A percentile compares a stretch with the other conserved stretches of the same genome.
Evolutionary conservation across 1,284 basidiomycete genomes (phyloP).

Genomic region (Irpex sp.): DNA sequence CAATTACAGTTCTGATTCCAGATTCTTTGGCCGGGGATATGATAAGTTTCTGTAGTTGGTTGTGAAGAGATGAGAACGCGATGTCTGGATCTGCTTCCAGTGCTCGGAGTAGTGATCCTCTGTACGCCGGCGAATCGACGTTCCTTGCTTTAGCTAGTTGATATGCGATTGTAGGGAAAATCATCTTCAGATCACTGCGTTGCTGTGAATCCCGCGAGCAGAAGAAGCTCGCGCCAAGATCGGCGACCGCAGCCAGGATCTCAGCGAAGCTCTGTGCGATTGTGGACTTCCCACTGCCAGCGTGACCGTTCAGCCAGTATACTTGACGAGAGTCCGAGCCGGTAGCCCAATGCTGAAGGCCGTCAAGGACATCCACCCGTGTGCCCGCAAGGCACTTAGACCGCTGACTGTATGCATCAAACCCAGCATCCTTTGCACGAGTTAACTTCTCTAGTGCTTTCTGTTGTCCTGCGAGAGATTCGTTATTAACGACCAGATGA

Average conservation of each 20-base stretch:
- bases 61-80: background rate
- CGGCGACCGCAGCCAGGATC: background rate
- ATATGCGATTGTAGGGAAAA: slow-evolving; percentile 24
- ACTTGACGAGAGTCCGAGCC: background rate
- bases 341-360: background rate
- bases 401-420: background rate
- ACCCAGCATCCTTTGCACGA: background rate
- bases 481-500: background rate
- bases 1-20: background rate
- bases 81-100: background rate
- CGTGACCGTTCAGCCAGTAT: slow-evolving; percentile 15
- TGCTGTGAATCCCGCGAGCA: slow-evolving; percentile 22
- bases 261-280: slow-evolving; percentile 7
- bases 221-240: slow-evolving; percentile 30
- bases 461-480: background rate
- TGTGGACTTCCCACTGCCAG: slow-evolving; percentile 17
- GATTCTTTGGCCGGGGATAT: background rate
- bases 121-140: background rate
- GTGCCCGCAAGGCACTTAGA: background rate
- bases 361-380: background rate
- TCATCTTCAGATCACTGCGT: slow-evolving; percentile 16
- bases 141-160: background rate
- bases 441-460: background rate
- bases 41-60: background rate
- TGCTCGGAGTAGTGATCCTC: background rate